These are phyloP conservation scores for Colletotrichum cereale DNA, from an alignment of 2,329 filamentous ascomycete genomes.

Conservation along the genomic window DNA sequence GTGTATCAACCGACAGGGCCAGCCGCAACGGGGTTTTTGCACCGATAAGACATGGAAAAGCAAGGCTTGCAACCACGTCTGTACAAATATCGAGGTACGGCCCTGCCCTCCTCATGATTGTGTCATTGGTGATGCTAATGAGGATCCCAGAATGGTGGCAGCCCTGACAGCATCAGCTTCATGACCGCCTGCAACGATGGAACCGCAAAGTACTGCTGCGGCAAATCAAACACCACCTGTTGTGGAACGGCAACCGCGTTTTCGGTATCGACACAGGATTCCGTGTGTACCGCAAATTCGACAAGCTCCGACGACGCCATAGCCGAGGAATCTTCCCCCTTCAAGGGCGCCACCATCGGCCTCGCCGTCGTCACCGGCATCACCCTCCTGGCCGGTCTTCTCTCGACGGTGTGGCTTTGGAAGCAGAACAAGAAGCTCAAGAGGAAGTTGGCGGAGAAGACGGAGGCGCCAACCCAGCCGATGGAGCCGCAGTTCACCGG, in stretches of 20 bases:
- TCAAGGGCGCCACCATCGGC: slow-evolving; percentile 45
- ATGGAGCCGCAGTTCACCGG: slow-evolving; percentile 23
- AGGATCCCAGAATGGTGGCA: slow-evolving; percentile 9
- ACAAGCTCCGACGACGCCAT: slow-evolving; percentile 21
- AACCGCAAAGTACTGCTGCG: slow-evolving; percentile 49
- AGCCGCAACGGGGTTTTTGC: slow-evolving; percentile 47
- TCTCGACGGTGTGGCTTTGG: slow-evolving; percentile 41
- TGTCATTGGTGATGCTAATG: rapidly evolving
- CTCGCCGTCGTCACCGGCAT: slow-evolving; percentile 44
- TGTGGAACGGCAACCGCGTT: slow-evolving; percentile 46
- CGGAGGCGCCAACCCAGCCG: not conserved
- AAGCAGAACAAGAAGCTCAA: slow-evolving; percentile 43
- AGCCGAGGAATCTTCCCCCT: slow-evolving; percentile 23
- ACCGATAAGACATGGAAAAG: slow-evolving; percentile 49
- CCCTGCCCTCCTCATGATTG: not conserved
- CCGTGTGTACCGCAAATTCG: slow-evolving; percentile 39
- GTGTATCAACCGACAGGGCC: slow-evolving; percentile 43
- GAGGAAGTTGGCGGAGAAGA: slow-evolving; percentile 31
- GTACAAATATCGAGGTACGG: slow-evolving; percentile 43
- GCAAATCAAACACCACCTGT: slow-evolving; percentile 46
- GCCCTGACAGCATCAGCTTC: slow-evolving; percentile 20
- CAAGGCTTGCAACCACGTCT: slow-evolving; percentile 48
- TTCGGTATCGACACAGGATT: slow-evolving; percentile 42
- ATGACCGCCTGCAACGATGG: slow-evolving; percentile 43
- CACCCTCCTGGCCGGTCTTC: slow-evolving; percentile 36